These are phyloP conservation scores for Irpex lacteus DNA, from an alignment of 1,284 basidiomycete species.

Conservation along the genomic window DNA sequence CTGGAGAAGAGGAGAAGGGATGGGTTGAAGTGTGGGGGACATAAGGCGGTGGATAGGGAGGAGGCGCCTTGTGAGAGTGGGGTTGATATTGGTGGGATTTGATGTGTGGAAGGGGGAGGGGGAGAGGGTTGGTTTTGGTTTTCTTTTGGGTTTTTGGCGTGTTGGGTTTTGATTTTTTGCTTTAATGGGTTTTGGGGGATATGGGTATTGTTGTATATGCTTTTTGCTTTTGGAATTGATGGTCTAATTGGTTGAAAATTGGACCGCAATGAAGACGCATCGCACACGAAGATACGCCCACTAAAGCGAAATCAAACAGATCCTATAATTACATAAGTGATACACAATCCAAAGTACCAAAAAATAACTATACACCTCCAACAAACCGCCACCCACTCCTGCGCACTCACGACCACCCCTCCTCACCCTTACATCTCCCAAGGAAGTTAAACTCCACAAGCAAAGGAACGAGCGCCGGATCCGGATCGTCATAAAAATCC, in stretches of 20 bases:
- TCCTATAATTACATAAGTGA: neutral
- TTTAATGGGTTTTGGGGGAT: conserved; percentile 1
- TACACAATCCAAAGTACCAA: neutral
- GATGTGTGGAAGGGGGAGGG: neutral
- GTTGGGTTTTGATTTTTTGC: neutral
- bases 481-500: conserved; percentile 67
- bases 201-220: neutral
- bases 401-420: conserved; percentile 39
- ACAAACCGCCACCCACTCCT: neutral
- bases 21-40: neutral
- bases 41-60: conserved; percentile 1
- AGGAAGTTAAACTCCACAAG: conserved; percentile 75
- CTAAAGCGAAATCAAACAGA: neutral
- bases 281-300: no score
- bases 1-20: conserved; percentile 51
- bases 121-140: no score
- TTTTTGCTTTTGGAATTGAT: neutral
- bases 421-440: conserved; percentile 44
- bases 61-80: conserved; percentile 12
- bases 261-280: no score
- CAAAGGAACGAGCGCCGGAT: conserved; percentile 53
- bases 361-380: neutral
- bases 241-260: neutral
- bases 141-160: no score
- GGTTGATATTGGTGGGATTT: conserved; percentile 9